Conservation (phyloP, 805 yeast species). For the Candida saitoana region DNA sequence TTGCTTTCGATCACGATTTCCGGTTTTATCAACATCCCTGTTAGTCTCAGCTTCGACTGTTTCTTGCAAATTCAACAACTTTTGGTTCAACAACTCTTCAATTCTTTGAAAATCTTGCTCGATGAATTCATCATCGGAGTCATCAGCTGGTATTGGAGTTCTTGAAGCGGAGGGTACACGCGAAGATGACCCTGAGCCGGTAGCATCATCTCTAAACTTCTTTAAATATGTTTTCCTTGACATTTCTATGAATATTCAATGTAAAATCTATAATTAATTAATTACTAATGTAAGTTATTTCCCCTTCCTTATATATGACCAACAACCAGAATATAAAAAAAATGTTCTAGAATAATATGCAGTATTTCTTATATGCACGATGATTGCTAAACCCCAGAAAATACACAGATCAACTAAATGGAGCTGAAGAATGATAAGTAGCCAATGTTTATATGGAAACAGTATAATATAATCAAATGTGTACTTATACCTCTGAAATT, state of each 20-base stretch:
- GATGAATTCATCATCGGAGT: constrained; percentile 30
- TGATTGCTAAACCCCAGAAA: too few relatives aligned
- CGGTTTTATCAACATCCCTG: constrained; percentile 11
- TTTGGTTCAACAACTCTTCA: constrained; percentile 31
- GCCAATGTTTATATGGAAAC: too few relatives aligned
- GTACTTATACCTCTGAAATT: too few relatives aligned
- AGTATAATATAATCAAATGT: too few relatives aligned
- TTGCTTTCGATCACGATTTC: constrained; percentile 11
- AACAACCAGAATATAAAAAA: too few relatives aligned
- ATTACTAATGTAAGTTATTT: too few relatives aligned
- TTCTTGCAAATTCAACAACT: constrained; percentile 27
- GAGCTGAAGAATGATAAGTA: too few relatives aligned
- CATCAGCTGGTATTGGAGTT: constrained; percentile 23
- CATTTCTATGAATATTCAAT: neutral
- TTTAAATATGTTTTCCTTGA: constrained; percentile 1
- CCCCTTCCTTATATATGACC: neutral
- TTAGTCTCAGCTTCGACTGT: constrained; percentile 12
- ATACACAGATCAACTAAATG: too few relatives aligned
- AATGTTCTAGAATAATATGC: too few relatives aligned
- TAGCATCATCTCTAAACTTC: constrained; percentile 12
- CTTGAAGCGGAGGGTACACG: constrained; percentile 30
- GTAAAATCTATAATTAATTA: too few relatives aligned
- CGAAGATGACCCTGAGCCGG: constrained; percentile 26
- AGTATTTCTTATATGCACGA: too few relatives aligned
- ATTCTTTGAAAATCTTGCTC: constrained; percentile 32